Evolutionary conservation across 345 rosid species (phyloP), one percentile per base, ranked within the genome.

Genomic region (Aquilaria malaccensis): DNA sequence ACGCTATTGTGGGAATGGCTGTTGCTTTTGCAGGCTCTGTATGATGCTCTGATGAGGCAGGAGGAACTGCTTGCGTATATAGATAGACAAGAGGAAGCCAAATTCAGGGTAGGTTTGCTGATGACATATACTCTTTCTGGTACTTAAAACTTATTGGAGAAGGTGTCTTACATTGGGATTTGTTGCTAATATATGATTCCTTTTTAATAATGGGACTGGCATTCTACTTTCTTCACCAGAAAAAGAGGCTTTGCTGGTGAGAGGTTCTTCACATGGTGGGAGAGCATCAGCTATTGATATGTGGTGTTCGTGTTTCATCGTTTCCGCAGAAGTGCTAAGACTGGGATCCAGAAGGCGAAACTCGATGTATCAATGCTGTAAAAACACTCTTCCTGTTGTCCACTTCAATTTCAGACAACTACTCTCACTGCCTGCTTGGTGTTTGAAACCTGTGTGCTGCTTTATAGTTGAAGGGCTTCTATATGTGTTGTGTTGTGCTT

Each of bases 1-100:
- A 11, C 3, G 30, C 29, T 10, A 2, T 56, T 48, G 22, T 50
- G 12, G 30, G 31, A 50, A 41, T 43, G 32, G 13, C 9, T 13
- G 30, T 57, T 30, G 12, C 13, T 55, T 33, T 4, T 50, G 64
- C 76, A 94, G 98, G 97, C 99, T 46, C 85, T 95, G 45, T 81
- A 85, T 65, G 96, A 95, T 63, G 95, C 99, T 70, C 74, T 83
- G 70, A 91, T 95, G 91, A 88, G 81, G 74, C 99, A 91, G 81
- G 99, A 95, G 67, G 99, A 95, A 56, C 74, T 91, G 64, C 94
- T 91, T 11, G 98, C 95, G 1, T 95, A 88, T 72, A 85, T 95
- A 50, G 99, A 95, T 72, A 72, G 95, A 53, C 95, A 95, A 82
- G 89, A 79, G 74, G 85, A 77, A 58, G 87, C 91, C 67, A 81